Evolutionary conservation across 768 basidiomycete genomes (phyloP), one percentile per base, ranked within the genome.

Genomic region (Terana coerulea): DNA sequence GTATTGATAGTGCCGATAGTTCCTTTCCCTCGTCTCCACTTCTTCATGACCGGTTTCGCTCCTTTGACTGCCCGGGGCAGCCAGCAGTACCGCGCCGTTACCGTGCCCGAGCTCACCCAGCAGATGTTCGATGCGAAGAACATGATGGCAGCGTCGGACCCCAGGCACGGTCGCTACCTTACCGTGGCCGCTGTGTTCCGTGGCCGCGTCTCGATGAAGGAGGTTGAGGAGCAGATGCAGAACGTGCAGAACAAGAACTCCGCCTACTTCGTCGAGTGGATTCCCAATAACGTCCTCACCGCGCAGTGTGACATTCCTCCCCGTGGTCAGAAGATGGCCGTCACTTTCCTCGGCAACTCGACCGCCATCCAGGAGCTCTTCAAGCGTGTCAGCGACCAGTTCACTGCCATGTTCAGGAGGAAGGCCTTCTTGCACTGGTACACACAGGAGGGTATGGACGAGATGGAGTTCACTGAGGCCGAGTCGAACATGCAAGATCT

Each of bases 121-220:
- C 97, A 99, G 66, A 98, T 98, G 95, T 99, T 98, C 70, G 95
- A 98, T 63, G 91, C 94, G 39, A 98, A 97, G 84, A 98, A 98
- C 86, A 95, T 95, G 92, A 95, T 98, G 94, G 93, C 95, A 61
- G 97, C 97, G 21, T 90, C 90, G 21, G 94, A 98, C 75, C 97
- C 97, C 35, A 78, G 94, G 66, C 90, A 97, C 61, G 97, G 97
- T 57, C 90, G 94, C 62, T 99, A 98, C 76, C 86, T 99, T 55
- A 99, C 97, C 34, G 95, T 95, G 58, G 93, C 94, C 25, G 93
- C 94, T 58, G 86, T 94, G 62, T 99, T 97, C 93, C 93, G 97
- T 72, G 97, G 97, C 61, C 95, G 95, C 72, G 94, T 98, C 49
- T 91, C 94, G n/a, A 98, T 98, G 95, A 95, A 95, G 74, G 97